Conservation (phyloP, 1,139 yeast species). For the Geotrichum fermentans region DNA sequence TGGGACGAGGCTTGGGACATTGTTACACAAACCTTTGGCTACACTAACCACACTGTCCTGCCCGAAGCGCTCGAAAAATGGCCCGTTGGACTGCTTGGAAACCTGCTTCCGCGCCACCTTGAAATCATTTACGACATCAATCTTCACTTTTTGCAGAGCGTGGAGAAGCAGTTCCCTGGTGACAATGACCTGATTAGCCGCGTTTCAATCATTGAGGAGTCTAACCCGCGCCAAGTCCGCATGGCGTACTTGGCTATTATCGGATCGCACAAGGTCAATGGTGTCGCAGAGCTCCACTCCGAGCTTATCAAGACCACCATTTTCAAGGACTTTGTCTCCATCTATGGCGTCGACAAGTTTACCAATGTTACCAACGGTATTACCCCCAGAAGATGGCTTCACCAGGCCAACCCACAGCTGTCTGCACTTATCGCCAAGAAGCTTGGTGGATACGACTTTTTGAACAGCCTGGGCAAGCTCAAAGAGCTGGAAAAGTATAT, state of each 20-base stretch:
- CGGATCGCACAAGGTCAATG: conserved; percentile 91
- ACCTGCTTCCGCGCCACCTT: conserved; percentile 82
- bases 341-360: conserved; percentile 77
- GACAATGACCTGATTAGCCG: conserved; percentile 57
- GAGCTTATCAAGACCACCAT: conserved; percentile 85
- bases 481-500: conserved; percentile 63
- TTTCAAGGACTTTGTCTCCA: conserved; percentile 80
- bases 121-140: conserved; percentile 88
- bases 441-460: conserved; percentile 63
- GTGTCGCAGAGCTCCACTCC: conserved; percentile 93
- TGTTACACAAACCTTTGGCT: conserved; percentile 77
- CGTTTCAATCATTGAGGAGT: conserved; percentile 83
- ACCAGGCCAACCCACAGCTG: conserved; percentile 83
- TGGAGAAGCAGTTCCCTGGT: conserved; percentile 67
- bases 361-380: conserved; percentile 93
- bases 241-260: conserved; percentile 90
- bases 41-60: conserved; percentile 93
- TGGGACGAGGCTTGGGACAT: conserved; percentile 88
- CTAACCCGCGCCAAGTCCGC: conserved; percentile 71
- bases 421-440: conserved; percentile 66
- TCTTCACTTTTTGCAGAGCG: conserved; percentile 68
- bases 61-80: conserved; percentile 93
- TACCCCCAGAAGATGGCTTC: conserved; percentile 95
- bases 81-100: conserved; percentile 79
- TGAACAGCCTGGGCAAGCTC: conserved; percentile 64